These are phyloP conservation scores for Flaveria floridana DNA, from an alignment of 140 eudicot genomes.

Conservation along the genomic window DNA sequence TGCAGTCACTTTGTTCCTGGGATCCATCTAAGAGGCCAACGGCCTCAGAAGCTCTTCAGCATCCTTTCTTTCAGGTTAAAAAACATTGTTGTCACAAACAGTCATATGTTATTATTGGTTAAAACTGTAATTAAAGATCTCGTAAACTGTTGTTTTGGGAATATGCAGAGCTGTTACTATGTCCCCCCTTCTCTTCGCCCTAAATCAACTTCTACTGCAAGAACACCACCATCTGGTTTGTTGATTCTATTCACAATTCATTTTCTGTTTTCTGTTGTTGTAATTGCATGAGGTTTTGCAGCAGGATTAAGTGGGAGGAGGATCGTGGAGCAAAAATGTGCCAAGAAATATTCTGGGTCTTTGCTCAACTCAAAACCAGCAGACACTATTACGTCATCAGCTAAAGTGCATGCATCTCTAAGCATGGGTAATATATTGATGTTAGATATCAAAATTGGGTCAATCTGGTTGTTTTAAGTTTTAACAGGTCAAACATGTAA, in stretches of 20 bases:
- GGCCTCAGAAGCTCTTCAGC: constrained; percentile 91
- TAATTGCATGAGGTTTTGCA: constrained; percentile 24
- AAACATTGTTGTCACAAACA: not conserved
- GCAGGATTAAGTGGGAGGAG: constrained; percentile 47
- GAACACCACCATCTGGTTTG: constrained; percentile 89
- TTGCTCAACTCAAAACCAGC: constrained; percentile 52
- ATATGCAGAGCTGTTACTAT: constrained; percentile 78
- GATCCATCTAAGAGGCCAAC: constrained; percentile 96
- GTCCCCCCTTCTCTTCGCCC: constrained; percentile 87
- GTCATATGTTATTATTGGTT: not conserved
- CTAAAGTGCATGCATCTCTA: constrained; percentile 43
- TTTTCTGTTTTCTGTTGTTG: not conserved
- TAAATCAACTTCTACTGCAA: constrained; percentile 44
- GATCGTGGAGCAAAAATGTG: constrained; percentile 57
- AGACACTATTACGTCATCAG: constrained; percentile 34
- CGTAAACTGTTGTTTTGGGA: not conserved
- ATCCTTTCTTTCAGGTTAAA: constrained; percentile 95
- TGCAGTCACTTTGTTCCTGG: constrained; percentile 92
- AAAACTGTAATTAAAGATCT: not conserved
- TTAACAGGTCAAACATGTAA: not conserved
- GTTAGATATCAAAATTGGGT: not conserved
- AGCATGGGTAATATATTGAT: constrained; percentile 33
- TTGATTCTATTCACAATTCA: not conserved
- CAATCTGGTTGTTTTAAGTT: not conserved
- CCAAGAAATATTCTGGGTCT: constrained; percentile 49